Evolutionary conservation across 352 stramenopile species (phyloP).

Genomic region (Phytophthora kernoviae): DNA sequence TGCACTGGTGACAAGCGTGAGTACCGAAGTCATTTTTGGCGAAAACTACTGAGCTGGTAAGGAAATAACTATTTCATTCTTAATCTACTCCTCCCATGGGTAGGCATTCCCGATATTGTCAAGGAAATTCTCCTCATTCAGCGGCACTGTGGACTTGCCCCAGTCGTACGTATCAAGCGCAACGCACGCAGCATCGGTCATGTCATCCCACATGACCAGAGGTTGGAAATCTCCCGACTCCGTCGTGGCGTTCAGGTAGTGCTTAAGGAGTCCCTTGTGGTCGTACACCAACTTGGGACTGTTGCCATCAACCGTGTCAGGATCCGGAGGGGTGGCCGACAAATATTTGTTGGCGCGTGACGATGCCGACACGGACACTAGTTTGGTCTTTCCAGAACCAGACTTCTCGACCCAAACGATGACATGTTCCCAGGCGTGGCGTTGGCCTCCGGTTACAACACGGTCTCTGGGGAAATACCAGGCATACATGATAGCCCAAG

Average conservation of each 20-base stretch:
- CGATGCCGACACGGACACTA: not conserved
- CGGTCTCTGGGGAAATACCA: constrained; percentile 29
- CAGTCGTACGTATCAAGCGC: constrained; percentile 20
- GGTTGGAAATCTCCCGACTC: constrained; percentile 2
- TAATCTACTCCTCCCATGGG: not conserved
- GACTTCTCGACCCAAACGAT: not conserved
- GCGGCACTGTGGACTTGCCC: constrained; percentile 16
- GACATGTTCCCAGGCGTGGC: constrained; percentile 6
- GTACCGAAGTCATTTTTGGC: too few species aligned
- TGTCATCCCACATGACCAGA: constrained; percentile 1
- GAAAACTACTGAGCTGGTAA: too few species aligned
- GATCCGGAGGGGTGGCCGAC: not conserved
- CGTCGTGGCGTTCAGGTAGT: constrained; percentile 9
- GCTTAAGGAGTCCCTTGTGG: not conserved
- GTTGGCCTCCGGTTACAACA: constrained; percentile 4
- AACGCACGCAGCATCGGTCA: constrained; percentile 1
- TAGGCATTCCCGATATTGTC: constrained; percentile 5
- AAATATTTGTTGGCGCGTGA: constrained; percentile 4
- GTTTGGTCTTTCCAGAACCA: not conserved
- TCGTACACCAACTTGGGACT: not conserved
- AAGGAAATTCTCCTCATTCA: constrained; percentile 21
- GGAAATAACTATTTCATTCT: too few species aligned
- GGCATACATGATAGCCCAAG: constrained; percentile 26
- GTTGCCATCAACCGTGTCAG: not conserved
- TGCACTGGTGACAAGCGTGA: too few species aligned